A percentile compares a stretch with the other conserved stretches of the same genome.
Conservation (phyloP, 306 rosid genomes). For the Clitoria ternatea region DNA sequence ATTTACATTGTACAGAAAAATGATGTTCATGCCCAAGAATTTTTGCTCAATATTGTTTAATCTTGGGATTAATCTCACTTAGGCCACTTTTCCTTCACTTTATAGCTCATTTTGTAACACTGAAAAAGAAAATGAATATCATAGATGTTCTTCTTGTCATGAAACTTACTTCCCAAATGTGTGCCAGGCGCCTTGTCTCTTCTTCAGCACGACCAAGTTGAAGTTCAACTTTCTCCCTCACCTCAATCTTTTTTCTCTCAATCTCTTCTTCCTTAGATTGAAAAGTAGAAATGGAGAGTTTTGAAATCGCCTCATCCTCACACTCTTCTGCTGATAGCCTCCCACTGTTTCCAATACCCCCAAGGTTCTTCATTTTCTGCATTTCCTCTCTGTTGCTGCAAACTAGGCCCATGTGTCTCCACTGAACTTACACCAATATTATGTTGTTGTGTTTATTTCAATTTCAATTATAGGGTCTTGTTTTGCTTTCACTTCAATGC, state of each 20-base stretch:
- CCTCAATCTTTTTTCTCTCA: slow-evolving; percentile 83
- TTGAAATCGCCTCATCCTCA: slow-evolving; percentile 60
- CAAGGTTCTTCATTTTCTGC: slow-evolving; percentile 62
- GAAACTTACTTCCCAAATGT: slow-evolving; percentile 85
- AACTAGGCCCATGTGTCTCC: slow-evolving; percentile 26
- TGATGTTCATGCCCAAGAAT: not conserved
- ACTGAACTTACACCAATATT: slow-evolving; percentile 4
- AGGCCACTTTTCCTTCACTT: not conserved
- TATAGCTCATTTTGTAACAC: not conserved
- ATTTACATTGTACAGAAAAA: not conserved
- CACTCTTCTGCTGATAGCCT: slow-evolving; percentile 50
- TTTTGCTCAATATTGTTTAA: not conserved
- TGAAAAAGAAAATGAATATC: not conserved
- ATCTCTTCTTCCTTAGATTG: slow-evolving; percentile 89
- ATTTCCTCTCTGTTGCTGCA: slow-evolving; percentile 26
- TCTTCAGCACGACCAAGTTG: slow-evolving; percentile 86
- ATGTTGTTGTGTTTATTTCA: slow-evolving; percentile 24
- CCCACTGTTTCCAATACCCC: slow-evolving; percentile 54
- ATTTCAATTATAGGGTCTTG: slow-evolving; percentile 1
- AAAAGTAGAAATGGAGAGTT: slow-evolving; percentile 52
- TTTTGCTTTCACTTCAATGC: slow-evolving; percentile 58
- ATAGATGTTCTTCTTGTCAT: not conserved
- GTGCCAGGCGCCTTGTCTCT: slow-evolving; percentile 76
- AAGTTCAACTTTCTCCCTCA: slow-evolving; percentile 74
- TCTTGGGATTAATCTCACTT: not conserved